Conservation (phyloP, 2,329 filamentous ascomycete species). For the Apiospora kogelbergensis region DNA sequence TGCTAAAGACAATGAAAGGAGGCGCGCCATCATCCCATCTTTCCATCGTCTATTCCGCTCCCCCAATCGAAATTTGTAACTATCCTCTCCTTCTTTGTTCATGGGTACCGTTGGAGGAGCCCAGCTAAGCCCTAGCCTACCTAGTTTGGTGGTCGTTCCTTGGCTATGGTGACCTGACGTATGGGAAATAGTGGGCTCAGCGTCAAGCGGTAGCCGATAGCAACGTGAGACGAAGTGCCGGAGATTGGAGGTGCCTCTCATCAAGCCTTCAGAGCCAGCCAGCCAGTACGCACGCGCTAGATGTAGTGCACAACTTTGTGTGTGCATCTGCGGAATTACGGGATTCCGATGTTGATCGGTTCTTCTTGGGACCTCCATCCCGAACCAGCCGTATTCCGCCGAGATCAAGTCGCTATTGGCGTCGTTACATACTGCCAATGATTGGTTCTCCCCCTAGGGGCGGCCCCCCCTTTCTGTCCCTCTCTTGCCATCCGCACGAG, state of each 20-base stretch:
- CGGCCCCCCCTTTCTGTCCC: not conserved
- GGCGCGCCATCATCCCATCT: not conserved
- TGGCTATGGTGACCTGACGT: not conserved
- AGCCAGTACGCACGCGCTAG: not conserved
- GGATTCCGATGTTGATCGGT: not conserved
- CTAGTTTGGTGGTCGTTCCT: not conserved
- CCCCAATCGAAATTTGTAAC: not conserved
- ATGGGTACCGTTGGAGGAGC: not conserved
- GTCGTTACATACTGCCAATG: not conserved
- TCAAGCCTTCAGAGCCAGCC: not conserved
- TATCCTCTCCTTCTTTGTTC: not conserved
- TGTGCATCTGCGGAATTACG: slow-evolving; percentile 1
- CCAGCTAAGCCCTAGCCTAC: not conserved
- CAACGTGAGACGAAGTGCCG: slow-evolving; percentile 4
- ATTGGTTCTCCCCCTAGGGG: not conserved
- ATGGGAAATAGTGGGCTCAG: slow-evolving; percentile 3
- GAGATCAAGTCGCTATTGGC: not conserved
- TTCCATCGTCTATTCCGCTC: not conserved
- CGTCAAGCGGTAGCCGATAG: not conserved
- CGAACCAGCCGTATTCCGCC: not conserved
- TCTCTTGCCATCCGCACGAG: not conserved
- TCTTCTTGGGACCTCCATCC: not conserved
- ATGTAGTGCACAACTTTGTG: not conserved
- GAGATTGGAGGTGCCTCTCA: not conserved
- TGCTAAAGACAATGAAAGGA: not conserved